These are phyloP conservation scores for Penicillium waksmanii DNA, from an alignment of 495 filamentous ascomycete genomes.

Conservation along the genomic window DNA sequence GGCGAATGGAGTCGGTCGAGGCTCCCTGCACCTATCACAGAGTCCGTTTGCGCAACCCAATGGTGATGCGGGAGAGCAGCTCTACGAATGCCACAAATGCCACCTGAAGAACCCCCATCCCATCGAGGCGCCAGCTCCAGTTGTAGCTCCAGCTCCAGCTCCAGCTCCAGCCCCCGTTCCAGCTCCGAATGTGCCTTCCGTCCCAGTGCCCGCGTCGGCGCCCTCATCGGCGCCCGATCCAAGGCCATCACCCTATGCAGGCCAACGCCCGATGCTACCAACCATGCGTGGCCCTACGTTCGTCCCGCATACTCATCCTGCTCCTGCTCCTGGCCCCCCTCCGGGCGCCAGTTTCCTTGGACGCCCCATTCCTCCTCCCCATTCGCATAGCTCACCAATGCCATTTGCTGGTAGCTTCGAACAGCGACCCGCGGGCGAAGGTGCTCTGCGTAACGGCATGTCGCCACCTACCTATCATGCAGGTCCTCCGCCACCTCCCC, in stretches of 20 bases:
- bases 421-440: slow-evolving; percentile 31
- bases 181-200: not conserved
- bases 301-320: slow-evolving; percentile 35
- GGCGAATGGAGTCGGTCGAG: slow-evolving; percentile 37
- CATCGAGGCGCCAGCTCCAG: slow-evolving; percentile 1
- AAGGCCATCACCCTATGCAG: slow-evolving; percentile 2
- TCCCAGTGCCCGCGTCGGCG: not conserved
- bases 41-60: slow-evolving; percentile 34
- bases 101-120: slow-evolving; percentile 46
- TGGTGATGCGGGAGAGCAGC: slow-evolving; percentile 30
- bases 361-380: slow-evolving; percentile 34
- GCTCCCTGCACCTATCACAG: slow-evolving; percentile 24
- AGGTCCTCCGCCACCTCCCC: slow-evolving; percentile 29
- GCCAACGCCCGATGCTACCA: slow-evolving; percentile 38
- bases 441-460: slow-evolving; percentile 42
- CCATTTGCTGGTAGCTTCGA: slow-evolving; percentile 39
- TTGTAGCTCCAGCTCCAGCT: not conserved
- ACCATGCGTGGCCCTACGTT: slow-evolving; percentile 38
- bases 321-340: slow-evolving; percentile 9
- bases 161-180: not conserved
- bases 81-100: slow-evolving; percentile 57
- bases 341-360: slow-evolving; percentile 33
- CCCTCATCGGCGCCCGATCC: not conserved
- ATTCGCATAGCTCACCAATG: slow-evolving; percentile 29
- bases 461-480: slow-evolving; percentile 35